These are phyloP conservation scores for Lachnellula cervina DNA, from an alignment of 2,329 filamentous ascomycete genomes.

Conservation along the genomic window DNA sequence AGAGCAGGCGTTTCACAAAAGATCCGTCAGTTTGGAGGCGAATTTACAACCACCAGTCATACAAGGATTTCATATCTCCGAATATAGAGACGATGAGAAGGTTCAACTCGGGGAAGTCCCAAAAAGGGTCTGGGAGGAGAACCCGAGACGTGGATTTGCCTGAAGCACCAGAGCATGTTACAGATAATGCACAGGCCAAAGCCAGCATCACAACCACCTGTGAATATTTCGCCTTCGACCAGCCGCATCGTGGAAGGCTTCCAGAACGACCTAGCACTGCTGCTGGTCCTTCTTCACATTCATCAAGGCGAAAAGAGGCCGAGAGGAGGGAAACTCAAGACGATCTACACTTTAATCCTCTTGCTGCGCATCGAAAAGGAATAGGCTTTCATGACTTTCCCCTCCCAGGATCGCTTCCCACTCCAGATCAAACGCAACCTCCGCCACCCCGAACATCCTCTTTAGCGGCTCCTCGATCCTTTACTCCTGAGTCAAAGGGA, in stretches of 20 bases:
- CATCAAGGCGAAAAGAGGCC: slow-evolving; percentile 16
- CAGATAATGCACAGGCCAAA: slow-evolving; percentile 28
- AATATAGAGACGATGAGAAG: slow-evolving; percentile 18
- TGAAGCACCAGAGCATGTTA: slow-evolving; percentile 27
- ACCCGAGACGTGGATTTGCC: slow-evolving; percentile 25
- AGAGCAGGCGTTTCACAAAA: slow-evolving; percentile 17
- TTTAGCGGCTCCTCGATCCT: slow-evolving; percentile 7
- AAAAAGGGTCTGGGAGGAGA: slow-evolving; percentile 11
- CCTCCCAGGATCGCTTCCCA: slow-evolving; percentile 23
- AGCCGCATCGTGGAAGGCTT: slow-evolving; percentile 15
- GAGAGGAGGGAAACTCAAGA: slow-evolving; percentile 29
- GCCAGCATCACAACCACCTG: slow-evolving; percentile 10
- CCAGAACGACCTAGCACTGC: slow-evolving; percentile 30
- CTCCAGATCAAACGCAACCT: slow-evolving; percentile 15
- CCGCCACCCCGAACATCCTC: slow-evolving; percentile 16
- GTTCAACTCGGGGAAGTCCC: slow-evolving; percentile 18
- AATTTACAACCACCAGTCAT: slow-evolving; percentile 14
- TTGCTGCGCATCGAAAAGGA: slow-evolving; percentile 23
- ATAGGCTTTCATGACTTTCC: slow-evolving; percentile 28
- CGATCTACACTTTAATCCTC: slow-evolving; percentile 29
- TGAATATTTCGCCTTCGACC: slow-evolving; percentile 18
- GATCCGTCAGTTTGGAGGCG: slow-evolving; percentile 1
- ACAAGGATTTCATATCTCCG: slow-evolving; percentile 6
- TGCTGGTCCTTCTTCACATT: slow-evolving; percentile 21
- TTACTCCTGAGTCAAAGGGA: slow-evolving; percentile 19